Percentiles rank a stretch among this genome's conserved stretches.
These are phyloP conservation scores for Didymella keratinophila DNA, from an alignment of 2,329 filamentous ascomycete genomes.

Conservation along the genomic window DNA sequence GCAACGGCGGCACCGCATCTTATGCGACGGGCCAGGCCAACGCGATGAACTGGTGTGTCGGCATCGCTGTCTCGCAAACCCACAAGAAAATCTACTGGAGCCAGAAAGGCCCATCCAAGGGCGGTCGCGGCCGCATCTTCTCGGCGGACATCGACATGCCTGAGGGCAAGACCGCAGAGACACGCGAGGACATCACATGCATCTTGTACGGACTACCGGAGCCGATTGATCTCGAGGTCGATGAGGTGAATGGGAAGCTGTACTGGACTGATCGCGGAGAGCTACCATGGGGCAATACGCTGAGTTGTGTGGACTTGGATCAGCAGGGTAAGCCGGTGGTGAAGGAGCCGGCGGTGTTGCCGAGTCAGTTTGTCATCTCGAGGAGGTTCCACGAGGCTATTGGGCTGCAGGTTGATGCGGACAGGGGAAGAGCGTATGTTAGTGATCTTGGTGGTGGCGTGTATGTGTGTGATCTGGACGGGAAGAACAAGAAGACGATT, in stretches of 20 bases:
- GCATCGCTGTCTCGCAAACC: constrained; percentile 58
- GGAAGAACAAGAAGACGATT: constrained; percentile 23
- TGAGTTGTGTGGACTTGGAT: constrained; percentile 53
- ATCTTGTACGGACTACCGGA: constrained; percentile 42
- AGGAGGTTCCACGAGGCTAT: constrained; percentile 36
- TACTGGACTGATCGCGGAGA: constrained; percentile 71
- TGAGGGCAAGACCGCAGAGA: constrained; percentile 11
- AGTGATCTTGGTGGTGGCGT: constrained; percentile 33
- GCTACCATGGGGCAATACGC: constrained; percentile 61
- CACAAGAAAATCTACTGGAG: constrained; percentile 65
- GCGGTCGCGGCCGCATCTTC: constrained; percentile 61
- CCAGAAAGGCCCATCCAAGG: constrained; percentile 65
- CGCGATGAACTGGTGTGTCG: constrained; percentile 62
- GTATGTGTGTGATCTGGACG: constrained; percentile 24
- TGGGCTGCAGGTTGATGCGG: constrained; percentile 26
- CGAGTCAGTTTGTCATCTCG: constrained; percentile 19
- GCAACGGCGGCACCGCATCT: constrained; percentile 11
- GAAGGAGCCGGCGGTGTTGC: not conserved
- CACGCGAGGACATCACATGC: constrained; percentile 27
- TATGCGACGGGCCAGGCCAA: constrained; percentile 32
- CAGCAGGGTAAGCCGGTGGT: constrained; percentile 43
- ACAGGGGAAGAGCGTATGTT: constrained; percentile 19
- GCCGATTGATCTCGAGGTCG: constrained; percentile 65
- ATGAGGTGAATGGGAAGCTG: constrained; percentile 55
- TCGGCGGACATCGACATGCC: constrained; percentile 58